Evolutionary conservation across 2,329 filamentous ascomycete genomes (phyloP), one percentile per base, ranked within the genome.

Genomic region (Xylaria sp.): DNA sequence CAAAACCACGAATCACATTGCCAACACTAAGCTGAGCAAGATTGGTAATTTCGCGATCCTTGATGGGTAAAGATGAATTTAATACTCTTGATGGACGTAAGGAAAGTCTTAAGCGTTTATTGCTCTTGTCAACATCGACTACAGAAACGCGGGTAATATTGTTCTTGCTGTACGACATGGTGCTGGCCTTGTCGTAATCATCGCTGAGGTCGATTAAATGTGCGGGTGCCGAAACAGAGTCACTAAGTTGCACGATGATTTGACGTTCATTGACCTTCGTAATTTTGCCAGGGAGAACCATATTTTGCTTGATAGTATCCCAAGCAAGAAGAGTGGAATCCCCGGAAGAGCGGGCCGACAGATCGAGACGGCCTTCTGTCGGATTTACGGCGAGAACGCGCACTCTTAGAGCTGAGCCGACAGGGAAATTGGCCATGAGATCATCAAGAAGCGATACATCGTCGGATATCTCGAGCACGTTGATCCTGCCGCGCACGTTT

Each of bases 91-190:
- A 98, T 1, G 94, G 93, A 49, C 96, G 89, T 44, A 91, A 87
- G 5, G 95, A 97, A 13, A 99, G 83, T 55, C 88, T 87, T 1
- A 97, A 81, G 74, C 89, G 91, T 84, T 97, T 97, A 82, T 97
- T 97, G 62, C 89, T 87, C 61, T 85, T 82, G 77, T 99, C 94
- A 22, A 97, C 83, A 44, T 90, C 88, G 45, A 95, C 85, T 50
- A 98, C 87, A 57, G 92, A 95, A n/a, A 96, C 93, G 59, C 94
- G 90, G 51, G 97, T 85, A 58, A 97, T 89, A 70, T 96, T 93
- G 73, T 96, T 93, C 82, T 94, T 95, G 72, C 87, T 90, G 80
- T 91, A 92, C 44, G 88, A 87, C 2, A 89, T 84, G 0, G 92
- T 90, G 75, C 93, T 91, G 57, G 92, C 91, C 74, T 94, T 87